A percentile compares a stretch with the other conserved stretches of the same genome.
These are phyloP conservation scores for Backusella psychrophila DNA, from an alignment of 192 early-diverging fungal genomes.

Conservation along the genomic window DNA sequence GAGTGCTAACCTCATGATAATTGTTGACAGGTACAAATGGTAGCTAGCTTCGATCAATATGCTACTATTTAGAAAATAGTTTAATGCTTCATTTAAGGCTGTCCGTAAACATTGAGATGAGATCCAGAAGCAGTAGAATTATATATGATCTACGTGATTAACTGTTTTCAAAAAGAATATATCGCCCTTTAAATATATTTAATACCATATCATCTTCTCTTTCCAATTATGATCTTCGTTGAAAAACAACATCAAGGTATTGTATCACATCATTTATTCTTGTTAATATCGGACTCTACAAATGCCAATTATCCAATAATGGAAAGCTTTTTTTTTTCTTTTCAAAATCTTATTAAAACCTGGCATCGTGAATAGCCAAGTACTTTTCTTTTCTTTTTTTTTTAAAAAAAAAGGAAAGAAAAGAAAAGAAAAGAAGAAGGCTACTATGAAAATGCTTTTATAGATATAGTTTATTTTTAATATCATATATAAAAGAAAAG, in stretches of 20 bases:
- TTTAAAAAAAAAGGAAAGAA: background rate
- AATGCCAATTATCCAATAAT: background rate
- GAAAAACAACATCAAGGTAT: background rate
- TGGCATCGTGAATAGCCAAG: background rate
- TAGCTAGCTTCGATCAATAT: background rate
- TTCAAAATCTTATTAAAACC: background rate
- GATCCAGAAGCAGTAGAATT: background rate
- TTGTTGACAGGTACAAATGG: background rate
- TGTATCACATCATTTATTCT: slow-evolving; percentile 2
- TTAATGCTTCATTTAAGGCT: background rate
- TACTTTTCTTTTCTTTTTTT: background rate
- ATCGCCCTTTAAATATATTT: background rate
- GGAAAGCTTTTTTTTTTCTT: background rate
- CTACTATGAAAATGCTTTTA: too few relatives aligned
- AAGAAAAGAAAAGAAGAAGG: too few relatives aligned
- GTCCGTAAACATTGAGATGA: background rate
- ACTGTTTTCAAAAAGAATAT: background rate
- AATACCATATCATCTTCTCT: background rate
- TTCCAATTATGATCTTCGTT: background rate
- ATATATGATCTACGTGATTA: background rate
- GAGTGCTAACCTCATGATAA: background rate
- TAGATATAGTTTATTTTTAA: background rate
- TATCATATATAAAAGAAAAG: background rate
- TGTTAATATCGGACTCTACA: background rate
- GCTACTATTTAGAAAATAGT: background rate